These are phyloP conservation scores for Beta macrorhiza DNA, from an alignment of 179 eudicot genomes.

Conservation along the genomic window DNA sequence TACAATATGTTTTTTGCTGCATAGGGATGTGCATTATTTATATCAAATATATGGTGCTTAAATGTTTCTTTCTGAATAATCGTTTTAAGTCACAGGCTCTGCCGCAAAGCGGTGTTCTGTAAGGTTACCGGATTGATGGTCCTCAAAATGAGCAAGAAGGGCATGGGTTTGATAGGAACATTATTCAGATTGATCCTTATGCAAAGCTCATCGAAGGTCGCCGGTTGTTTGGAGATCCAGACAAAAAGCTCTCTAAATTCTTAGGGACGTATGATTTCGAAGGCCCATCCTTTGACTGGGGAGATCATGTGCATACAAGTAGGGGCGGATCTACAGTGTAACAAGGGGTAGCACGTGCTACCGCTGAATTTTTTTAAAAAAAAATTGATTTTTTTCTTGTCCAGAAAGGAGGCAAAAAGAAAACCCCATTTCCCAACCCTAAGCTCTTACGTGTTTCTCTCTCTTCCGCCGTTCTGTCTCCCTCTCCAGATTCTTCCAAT, in stretches of 20 bases:
- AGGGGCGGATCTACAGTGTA: no score
- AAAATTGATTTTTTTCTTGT: no score
- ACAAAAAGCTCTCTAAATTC: constrained; percentile 53
- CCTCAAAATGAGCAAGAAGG: constrained; percentile 84
- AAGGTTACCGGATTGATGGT: constrained; percentile 90
- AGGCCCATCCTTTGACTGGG: constrained; percentile 82
- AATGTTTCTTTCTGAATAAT: constrained; percentile 8
- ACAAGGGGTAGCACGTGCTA: no score
- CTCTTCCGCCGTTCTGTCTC: no score
- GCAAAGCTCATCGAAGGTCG: constrained; percentile 93
- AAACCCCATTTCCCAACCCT: no score
- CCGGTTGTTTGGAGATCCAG: constrained; percentile 69
- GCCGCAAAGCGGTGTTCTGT: constrained; percentile 64
- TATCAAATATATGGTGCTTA: background rate
- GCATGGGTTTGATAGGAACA: constrained; percentile 75
- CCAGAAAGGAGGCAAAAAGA: no score
- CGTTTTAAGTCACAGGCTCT: constrained; percentile 51
- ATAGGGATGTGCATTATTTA: background rate
- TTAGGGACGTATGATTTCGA: constrained; percentile 85
- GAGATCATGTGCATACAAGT: constrained; percentile 42
- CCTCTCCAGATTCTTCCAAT: no score
- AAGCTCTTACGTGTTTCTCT: no score
- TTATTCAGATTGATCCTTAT: constrained; percentile 79
- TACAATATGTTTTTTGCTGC: background rate
- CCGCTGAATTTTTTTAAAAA: no score